Conservation (phyloP, 2,329 filamentous ascomycete species). For the Clonostachys solani region DNA sequence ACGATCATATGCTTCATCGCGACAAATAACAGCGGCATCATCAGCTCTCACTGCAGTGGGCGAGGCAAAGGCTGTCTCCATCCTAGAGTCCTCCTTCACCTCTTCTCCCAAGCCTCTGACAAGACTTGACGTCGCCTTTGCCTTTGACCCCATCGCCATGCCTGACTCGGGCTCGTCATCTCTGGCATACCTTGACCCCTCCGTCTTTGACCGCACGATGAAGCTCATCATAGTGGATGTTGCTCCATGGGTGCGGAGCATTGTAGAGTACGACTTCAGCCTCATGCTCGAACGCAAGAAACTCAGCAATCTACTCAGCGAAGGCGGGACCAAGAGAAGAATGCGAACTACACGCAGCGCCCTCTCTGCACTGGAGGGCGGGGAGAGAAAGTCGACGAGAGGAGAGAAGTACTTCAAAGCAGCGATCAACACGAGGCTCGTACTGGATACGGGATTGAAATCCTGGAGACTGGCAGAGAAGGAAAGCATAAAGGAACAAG, state of each 20-base stretch:
- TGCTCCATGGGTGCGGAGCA: slow-evolving; percentile 84
- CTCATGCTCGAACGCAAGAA: slow-evolving; percentile 65
- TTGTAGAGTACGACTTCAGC: slow-evolving; percentile 70
- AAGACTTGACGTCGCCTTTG: slow-evolving; percentile 49
- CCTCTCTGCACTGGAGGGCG: slow-evolving; percentile 73
- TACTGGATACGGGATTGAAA: slow-evolving; percentile 60
- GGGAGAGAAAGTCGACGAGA: slow-evolving; percentile 60
- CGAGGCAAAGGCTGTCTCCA: slow-evolving; percentile 23
- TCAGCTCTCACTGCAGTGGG: slow-evolving; percentile 17
- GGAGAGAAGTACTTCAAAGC: slow-evolving; percentile 69
- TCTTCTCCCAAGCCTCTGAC: slow-evolving; percentile 21
- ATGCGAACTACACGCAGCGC: slow-evolving; percentile 70
- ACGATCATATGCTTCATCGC: neutral
- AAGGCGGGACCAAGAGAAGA: slow-evolving; percentile 46
- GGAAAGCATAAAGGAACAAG: slow-evolving; percentile 9
- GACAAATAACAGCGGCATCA: neutral
- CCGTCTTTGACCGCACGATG: slow-evolving; percentile 72
- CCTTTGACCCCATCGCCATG: slow-evolving; percentile 57
- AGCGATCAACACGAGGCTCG: slow-evolving; percentile 52
- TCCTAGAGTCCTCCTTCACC: slow-evolving; percentile 31
- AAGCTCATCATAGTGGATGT: slow-evolving; percentile 68
- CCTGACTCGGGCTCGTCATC: slow-evolving; percentile 33
- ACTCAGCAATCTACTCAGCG: slow-evolving; percentile 58
- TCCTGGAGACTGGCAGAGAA: slow-evolving; percentile 26
- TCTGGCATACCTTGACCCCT: slow-evolving; percentile 52